Base-by-base conservation (phyloP, 345 rosid genomes). In the Eucalyptus albens region DNA sequence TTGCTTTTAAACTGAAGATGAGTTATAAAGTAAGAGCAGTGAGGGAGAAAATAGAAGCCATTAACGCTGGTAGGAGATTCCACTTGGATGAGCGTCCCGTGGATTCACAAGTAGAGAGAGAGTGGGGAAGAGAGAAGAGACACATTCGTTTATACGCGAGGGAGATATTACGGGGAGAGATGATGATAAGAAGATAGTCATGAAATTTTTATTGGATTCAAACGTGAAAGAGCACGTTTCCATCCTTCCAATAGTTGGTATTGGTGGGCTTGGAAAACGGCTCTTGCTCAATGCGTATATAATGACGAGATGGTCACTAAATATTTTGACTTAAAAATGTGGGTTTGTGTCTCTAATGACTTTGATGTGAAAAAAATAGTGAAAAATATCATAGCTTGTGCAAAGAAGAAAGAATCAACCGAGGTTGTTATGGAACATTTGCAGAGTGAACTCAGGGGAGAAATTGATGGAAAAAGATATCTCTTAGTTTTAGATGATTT, bases 331-430 rank as follows among this genome's bases (percentile, higher is more conserved):
- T 22, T 56, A 6, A 56, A 56, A 56, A 56, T 56, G 62, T 56
- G 62, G 29, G 62, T 56, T 4, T 24, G 62, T 0, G 6, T 56
- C 29, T 56, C 14, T 4, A 9, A 56, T 24, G 62, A 56, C 11
- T 56, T 56, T 56, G 62, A 56, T 12, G 1, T 10, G 27, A 56
- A 24, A 56, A 56, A 56, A 9, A 56, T 56, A 56, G 27, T 56
- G 6, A 56, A 10, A 56, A 56, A 56, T 4, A 56, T 56, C 3
- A 10, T 56, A 9, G 29, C 62, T 56, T 24, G 62, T 56, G 29
- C 6, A 9, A 24, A 24, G 6, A 2, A 56, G 13, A 24, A 24
- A 4, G 62, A 2, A 56, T 1, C 1, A 9, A 56, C 1, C 0
- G 13, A 56, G 29, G 62, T 2, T 56, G 3, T 0, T 0, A 24